A percentile compares a stretch with the other conserved stretches of the same genome.
Conservation (phyloP, 345 rosid genomes). For the Xanthoceras sorbifolium region DNA sequence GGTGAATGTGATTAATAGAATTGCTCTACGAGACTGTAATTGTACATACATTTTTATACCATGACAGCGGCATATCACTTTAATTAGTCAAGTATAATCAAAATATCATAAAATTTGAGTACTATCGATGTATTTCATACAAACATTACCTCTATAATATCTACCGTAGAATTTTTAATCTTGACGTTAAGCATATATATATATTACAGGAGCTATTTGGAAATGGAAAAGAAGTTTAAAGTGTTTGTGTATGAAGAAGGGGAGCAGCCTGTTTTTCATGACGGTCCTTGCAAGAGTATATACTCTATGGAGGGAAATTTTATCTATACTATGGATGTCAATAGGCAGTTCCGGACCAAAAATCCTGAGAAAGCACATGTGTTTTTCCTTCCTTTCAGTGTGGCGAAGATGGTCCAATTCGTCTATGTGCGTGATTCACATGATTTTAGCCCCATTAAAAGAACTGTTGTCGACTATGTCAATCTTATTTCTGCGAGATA, state of each 20-base stretch:
- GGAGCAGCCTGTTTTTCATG: slow-evolving; percentile 81
- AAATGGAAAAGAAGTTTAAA: slow-evolving; percentile 84
- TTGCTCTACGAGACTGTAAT: neutral
- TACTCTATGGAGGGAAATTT: slow-evolving; percentile 91
- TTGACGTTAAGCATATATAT: neutral
- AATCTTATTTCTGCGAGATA: slow-evolving; percentile 54
- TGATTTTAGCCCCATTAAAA: slow-evolving; percentile 65
- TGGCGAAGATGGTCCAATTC: slow-evolving; percentile 71
- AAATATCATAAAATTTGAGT: neutral
- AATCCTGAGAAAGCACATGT: slow-evolving; percentile 74
- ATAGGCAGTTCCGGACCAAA: slow-evolving; percentile 46
- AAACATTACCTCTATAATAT: neutral
- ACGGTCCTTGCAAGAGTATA: slow-evolving; percentile 93
- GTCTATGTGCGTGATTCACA: slow-evolving; percentile 68
- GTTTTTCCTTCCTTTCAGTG: slow-evolving; percentile 79
- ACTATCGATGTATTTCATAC: neutral
- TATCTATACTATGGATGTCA: slow-evolving; percentile 50
- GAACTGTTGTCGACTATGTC: slow-evolving; percentile 67
- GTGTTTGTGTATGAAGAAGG: slow-evolving; percentile 81
- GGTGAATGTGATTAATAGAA: neutral
- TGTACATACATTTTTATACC: neutral
- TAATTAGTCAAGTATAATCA: neutral
- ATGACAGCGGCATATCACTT: neutral
- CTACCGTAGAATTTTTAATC: no score
- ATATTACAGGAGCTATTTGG: slow-evolving; percentile 72